A percentile compares a stretch with the other conserved stretches of the same genome.
These are phyloP conservation scores for Corymbia calophylla DNA, from an alignment of 441 rosid species.

Conservation along the genomic window DNA sequence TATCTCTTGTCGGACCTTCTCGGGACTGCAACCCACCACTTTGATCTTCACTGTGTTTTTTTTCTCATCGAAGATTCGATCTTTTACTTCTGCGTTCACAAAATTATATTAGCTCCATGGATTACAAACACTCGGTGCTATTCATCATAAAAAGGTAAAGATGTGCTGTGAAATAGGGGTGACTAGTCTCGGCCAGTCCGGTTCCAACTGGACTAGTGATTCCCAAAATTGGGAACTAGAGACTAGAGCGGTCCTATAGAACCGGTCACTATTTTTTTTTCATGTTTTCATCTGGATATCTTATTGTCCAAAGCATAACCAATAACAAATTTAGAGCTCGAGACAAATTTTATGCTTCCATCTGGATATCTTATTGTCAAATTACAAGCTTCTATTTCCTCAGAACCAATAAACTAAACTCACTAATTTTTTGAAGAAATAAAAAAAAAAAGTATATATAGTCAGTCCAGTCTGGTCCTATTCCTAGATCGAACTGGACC, in stretches of 20 bases:
- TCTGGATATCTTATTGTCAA: neutral
- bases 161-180: neutral
- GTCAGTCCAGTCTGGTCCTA: neutral
- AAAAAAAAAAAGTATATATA: too few relatives aligned
- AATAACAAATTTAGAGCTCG: neutral
- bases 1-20: conserved; percentile 1
- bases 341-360: neutral
- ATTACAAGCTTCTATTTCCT: neutral
- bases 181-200: neutral
- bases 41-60: conserved; percentile 1
- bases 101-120: neutral
- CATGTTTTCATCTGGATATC: neutral
- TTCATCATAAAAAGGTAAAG: neutral
- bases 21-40: conserved; percentile 4
- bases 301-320: neutral
- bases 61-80: conserved; percentile 1
- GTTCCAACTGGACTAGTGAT: too few relatives aligned
- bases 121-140: neutral
- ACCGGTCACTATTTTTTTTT: neutral
- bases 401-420: neutral
- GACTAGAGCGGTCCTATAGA: neutral
- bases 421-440: too few relatives aligned
- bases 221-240: too few relatives aligned
- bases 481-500: too few relatives aligned
- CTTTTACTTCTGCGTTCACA: neutral